These are phyloP conservation scores for Citrus sinensis DNA, from an alignment of 345 rosid species.

Conservation along the genomic window DVS_A1.0 CM039164.1:23934001-23934500, in stretches of 20 bases:
- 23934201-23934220: background rate
- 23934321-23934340: background rate
- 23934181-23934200: background rate
- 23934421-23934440: constrained; percentile 9
- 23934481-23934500: background rate
- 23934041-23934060: background rate
- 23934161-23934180: background rate
- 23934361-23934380: constrained; percentile 33
- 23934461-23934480: background rate
- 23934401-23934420: constrained; percentile 55
- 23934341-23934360: constrained; percentile 9
- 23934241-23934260: background rate
- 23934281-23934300: background rate
- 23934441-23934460: background rate
- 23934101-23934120: background rate
- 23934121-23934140: no score
- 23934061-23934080: background rate
- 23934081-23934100: background rate
- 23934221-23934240: background rate
- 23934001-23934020: no score
- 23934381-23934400: constrained; percentile 48
- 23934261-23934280: background rate
- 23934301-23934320: background rate
- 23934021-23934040: no score
- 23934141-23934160: no score